Evolutionary conservation across 306 rosid species (phyloP), one percentile per base, ranked within the genome.

Genomic region (Fragaria ananassa): DNA sequence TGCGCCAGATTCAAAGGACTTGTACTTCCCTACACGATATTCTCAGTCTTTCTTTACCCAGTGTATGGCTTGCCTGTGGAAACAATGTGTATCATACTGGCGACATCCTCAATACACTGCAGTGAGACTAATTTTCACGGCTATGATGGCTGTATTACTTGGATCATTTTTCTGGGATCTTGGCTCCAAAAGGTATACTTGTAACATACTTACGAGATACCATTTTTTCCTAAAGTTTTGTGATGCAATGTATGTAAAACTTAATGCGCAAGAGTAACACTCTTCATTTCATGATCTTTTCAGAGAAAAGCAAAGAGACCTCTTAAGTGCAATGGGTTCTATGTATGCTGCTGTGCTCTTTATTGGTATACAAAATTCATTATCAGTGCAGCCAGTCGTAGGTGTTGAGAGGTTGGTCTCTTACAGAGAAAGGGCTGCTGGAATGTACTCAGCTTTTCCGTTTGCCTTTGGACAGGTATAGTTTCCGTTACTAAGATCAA

Each of bases 371-470:
- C 93, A 85, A 74, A 88, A 87, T 66, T 78, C 90, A 31, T 41
- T 81, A 46, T 64, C 93, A 5, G 91, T 89, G 72, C 90, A 83
- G 78, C 93, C 97, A 41, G 87, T 91, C 68, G 83, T 89, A 64
- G 85, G 86, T 70, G 81, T 86, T 51, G 97, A 92, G 75, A 86
- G 93, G 81, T 77, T 89, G 42, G 97, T 91, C 39, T 88, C 83
- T 79, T 91, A 91, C 47, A 83, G 97, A 65, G 97, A 91, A 71
- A 88, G 80, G 71, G 93, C 93, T 13, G 95, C 93, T 60, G 94
- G 94, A 81, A 85, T 91, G 94, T 89, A 91, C 83, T 88, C 97
- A 39, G 90, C 94, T 72, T 80, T 91, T 81, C 93, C 97, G 50
- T 88, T 86, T 74, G 91, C 97, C 47, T 83, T 89, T 74, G 97